phyloP scores from a whole-genome alignment of 352 stramenopile genomes.

The Pythium aristosporum region DNA sequence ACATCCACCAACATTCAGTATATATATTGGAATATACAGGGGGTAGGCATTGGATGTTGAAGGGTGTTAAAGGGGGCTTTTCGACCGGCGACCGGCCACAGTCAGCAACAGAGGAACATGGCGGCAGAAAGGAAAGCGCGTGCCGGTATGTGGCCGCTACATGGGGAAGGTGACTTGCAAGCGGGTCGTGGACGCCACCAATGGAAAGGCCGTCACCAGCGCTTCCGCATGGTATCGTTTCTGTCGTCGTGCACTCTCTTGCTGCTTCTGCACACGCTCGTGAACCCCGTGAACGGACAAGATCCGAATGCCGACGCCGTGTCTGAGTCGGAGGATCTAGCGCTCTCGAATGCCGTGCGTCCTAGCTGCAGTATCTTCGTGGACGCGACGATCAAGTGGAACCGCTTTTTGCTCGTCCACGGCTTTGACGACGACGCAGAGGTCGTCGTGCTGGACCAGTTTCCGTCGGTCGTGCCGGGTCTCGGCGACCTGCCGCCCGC shows the following conservation, averaged over 20 bases:
- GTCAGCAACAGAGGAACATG: conserved; percentile 17
- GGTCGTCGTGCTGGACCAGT: conserved; percentile 48
- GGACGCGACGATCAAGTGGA: conserved; percentile 33
- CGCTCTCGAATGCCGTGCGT: conserved; percentile 11
- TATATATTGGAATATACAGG: neutral
- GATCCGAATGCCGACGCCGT: conserved; percentile 1
- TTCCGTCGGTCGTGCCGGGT: conserved; percentile 25
- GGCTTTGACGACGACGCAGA: conserved; percentile 43
- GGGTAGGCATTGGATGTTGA: conserved; percentile 4
- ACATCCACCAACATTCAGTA: neutral
- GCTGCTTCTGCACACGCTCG: conserved; percentile 25
- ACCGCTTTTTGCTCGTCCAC: conserved; percentile 53
- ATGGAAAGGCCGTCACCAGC: neutral
- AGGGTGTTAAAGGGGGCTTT: conserved; percentile 8
- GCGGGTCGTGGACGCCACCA: neutral
- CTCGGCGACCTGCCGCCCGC: conserved; percentile 27
- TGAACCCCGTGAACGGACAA: conserved; percentile 6
- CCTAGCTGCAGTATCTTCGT: conserved; percentile 58
- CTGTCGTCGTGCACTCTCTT: conserved; percentile 3
- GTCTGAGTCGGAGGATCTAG: conserved; percentile 6
- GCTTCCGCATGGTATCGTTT: conserved; percentile 17
- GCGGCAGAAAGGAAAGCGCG: conserved; percentile 6
- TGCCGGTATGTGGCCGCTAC: conserved; percentile 2
- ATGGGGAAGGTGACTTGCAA: neutral
- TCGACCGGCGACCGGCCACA: neutral